Base-by-base conservation (phyloP, 75 land plant genomes). In the Azolla pinnata region DNA sequence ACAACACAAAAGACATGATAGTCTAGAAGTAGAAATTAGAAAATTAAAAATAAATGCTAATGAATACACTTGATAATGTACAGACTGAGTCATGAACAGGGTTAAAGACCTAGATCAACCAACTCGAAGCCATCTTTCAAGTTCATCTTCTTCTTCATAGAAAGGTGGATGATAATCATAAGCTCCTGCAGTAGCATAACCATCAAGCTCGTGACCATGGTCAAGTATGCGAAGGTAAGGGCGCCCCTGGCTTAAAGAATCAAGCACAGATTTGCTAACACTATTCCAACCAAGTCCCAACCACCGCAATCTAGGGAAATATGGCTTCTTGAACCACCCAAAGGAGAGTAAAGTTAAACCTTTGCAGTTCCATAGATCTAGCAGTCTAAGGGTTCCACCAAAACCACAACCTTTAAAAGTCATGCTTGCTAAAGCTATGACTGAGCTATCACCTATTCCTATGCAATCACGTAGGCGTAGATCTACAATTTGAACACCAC, bases 241-340 rank as follows among this genome's bases (percentile, higher is more conserved):
- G 20, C 93, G 69, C 52, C 53, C 79, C 51, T 65, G 71, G 7
- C 63, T 70, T 27, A 91, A 58, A 40, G 77, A 62, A 55, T 82
- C 83, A 27, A 83, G 63, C 33, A 77, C 26, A 19, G 34, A 35
- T 29, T 81, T 68, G 31, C 66, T 74, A 65, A 78, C 74, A 58
- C 75, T 44, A 35, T 63, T 53, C 29, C 81, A 78, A 7, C 82
- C 79, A 48, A 92, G 68, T 45, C 99, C 99, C 59, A 95, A 38
- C 92, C 91, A 89, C 69, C 88, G 80, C 74, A 95, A 25, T 54
- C 83, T 83, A 27, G 99, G 88, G 51, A 95, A 95, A 64, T 95
- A 95, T 17, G 99, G 99, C 38, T 79, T 89, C 71, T 78, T 83
- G 14, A 95, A 67, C 97, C 96, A 95, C 45, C 65, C 52, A 38